Evolutionary conservation across 768 basidiomycete genomes (phyloP).

Genomic region (Agaricus subrufescens): DNA sequence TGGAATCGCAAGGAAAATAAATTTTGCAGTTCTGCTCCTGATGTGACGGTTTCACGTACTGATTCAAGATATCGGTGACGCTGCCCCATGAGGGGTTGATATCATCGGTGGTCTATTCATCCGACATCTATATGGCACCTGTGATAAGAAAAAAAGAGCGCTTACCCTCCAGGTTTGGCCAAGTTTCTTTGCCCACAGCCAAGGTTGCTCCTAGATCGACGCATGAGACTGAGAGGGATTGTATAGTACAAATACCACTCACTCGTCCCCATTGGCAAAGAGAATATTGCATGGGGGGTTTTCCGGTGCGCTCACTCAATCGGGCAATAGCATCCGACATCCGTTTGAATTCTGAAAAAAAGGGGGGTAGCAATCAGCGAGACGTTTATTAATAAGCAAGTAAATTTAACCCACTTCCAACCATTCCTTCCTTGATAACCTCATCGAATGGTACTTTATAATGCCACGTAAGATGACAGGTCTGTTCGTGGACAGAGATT

Average conservation of each 20-base stretch:
- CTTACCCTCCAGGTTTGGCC: slow-evolving; percentile 67
- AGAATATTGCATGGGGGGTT: slow-evolving; percentile 53
- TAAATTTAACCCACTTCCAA: slow-evolving; percentile 38
- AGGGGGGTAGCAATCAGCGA: background rate
- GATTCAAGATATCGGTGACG: slow-evolving; percentile 48
- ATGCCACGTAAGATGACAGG: background rate
- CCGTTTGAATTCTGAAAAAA: slow-evolving; percentile 44
- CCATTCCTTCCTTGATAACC: slow-evolving; percentile 49
- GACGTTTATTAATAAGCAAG: background rate
- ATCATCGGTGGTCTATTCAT: slow-evolving; percentile 42
- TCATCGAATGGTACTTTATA: slow-evolving; percentile 49
- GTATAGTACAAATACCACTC: slow-evolving; percentile 11
- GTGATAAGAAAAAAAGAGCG: background rate
- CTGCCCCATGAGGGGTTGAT: slow-evolving; percentile 50
- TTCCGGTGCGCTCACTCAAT: slow-evolving; percentile 42
- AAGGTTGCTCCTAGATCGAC: slow-evolving; percentile 45
- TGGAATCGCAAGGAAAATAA: slow-evolving; percentile 16
- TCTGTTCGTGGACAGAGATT: background rate
- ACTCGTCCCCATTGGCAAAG: slow-evolving; percentile 70
- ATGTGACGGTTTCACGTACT: slow-evolving; percentile 26
- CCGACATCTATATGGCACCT: background rate
- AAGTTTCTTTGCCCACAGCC: slow-evolving; percentile 54
- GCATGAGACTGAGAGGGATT: no score
- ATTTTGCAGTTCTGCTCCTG: background rate
- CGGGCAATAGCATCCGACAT: slow-evolving; percentile 57